A percentile compares a stretch with the other conserved stretches of the same genome.
Evolutionary conservation across 257 asterid species (phyloP).

Genomic region (Salvia hispanica): DNA sequence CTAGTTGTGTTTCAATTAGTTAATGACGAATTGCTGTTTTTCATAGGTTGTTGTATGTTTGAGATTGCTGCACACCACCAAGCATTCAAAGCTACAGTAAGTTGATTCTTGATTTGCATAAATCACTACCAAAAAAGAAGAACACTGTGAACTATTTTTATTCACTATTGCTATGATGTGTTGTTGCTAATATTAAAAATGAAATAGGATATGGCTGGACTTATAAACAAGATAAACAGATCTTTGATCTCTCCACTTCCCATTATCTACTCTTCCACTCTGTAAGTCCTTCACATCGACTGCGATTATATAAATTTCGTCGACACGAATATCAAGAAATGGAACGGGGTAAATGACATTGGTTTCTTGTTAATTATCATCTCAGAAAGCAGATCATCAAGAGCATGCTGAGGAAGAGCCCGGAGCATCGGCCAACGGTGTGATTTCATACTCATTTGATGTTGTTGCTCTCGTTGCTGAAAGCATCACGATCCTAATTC

Average conservation of each 20-base stretch:
- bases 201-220: slow-evolving; percentile 86
- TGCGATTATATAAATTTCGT: background rate
- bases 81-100: slow-evolving; percentile 87
- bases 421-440: slow-evolving; percentile 91
- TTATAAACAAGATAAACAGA: slow-evolving; percentile 86
- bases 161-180: background rate
- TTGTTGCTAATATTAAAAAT: slow-evolving; percentile 29
- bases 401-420: slow-evolving; percentile 90
- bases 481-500: slow-evolving; percentile 10
- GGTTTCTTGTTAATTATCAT: slow-evolving; percentile 4
- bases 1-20: background rate
- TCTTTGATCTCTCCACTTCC: slow-evolving; percentile 89
- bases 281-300: slow-evolving; percentile 52
- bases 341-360: slow-evolving; percentile 19
- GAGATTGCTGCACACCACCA: slow-evolving; percentile 95
- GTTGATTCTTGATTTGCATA: slow-evolving; percentile 26
- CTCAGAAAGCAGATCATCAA: slow-evolving; percentile 90
- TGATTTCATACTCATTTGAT: slow-evolving; percentile 21
- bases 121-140: background rate
- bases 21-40: slow-evolving; percentile 3
- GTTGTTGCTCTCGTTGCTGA: background rate
- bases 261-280: slow-evolving; percentile 75
- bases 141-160: background rate
- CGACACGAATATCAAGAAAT: background rate
- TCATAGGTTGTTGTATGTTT: slow-evolving; percentile 88